Percentiles rank a stretch among this genome's conserved stretches.
Conservation (phyloP, 495 filamentous ascomycete species). For the Penicillium turbatum region DNA sequence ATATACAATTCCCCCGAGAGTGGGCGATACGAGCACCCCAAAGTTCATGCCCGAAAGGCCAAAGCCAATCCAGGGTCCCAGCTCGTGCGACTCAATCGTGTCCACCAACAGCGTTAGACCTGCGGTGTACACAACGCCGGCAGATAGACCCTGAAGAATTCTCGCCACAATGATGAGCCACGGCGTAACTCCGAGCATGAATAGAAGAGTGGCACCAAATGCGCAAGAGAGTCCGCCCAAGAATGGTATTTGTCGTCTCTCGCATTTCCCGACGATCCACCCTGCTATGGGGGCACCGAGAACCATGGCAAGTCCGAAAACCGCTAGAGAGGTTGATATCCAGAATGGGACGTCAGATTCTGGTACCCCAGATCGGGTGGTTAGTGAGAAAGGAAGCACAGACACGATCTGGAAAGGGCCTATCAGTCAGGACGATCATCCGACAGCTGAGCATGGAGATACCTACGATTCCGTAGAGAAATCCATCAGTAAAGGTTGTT, state of each 20-base stretch:
- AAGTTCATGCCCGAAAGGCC: slow-evolving; percentile 8
- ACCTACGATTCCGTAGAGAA: slow-evolving; percentile 7
- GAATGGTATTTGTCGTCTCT: slow-evolving; percentile 1
- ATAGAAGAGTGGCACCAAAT: neutral
- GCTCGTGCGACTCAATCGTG: slow-evolving; percentile 9
- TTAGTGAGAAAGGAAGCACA: slow-evolving; percentile 4
- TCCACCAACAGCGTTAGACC: slow-evolving; percentile 8
- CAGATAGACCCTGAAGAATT: slow-evolving; percentile 5
- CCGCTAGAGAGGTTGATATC: slow-evolving; percentile 2
- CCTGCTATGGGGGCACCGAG: slow-evolving; percentile 4
- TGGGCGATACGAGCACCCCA: slow-evolving; percentile 6
- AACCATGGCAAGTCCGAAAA: slow-evolving; percentile 3
- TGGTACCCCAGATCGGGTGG: neutral
- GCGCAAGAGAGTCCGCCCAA: slow-evolving; percentile 3
- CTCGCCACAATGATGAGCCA: slow-evolving; percentile 7
- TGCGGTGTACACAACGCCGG: slow-evolving; percentile 3
- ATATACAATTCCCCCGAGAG: slow-evolving; percentile 5
- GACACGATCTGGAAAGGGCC: neutral
- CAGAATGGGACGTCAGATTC: slow-evolving; percentile 5
- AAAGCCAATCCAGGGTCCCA: slow-evolving; percentile 9
- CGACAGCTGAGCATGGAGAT: neutral
- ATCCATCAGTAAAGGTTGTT: slow-evolving; percentile 7
- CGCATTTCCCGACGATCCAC: slow-evolving; percentile 1
- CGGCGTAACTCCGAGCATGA: slow-evolving; percentile 1
- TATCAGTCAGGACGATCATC: neutral